phyloP scores from a whole-genome alignment of 106 monocot species.

The Phalaenopsis equestris region DNA sequence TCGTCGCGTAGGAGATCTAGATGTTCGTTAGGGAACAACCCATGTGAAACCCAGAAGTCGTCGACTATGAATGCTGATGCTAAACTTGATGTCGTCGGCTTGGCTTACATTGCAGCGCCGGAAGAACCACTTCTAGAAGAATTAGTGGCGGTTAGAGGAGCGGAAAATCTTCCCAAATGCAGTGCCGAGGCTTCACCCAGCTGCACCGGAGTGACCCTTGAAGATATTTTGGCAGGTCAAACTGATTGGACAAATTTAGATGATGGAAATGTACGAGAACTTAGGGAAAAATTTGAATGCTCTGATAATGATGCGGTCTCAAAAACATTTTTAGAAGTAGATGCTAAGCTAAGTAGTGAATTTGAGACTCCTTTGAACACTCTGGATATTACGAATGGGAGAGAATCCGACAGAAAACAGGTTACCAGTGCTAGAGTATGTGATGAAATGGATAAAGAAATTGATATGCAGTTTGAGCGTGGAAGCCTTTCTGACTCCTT shows the following conservation, averaged over 20 bases:
- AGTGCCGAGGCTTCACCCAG: background rate
- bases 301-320: constrained; percentile 13
- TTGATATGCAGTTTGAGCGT: constrained; percentile 9
- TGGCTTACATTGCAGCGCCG: constrained; percentile 9
- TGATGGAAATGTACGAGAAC: constrained; percentile 9
- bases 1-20: constrained; percentile 40
- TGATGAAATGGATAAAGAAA: constrained; percentile 18
- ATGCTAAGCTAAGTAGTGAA: constrained; percentile 25
- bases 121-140: constrained; percentile 12
- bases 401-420: constrained; percentile 33
- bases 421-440: constrained; percentile 10
- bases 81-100: constrained; percentile 7
- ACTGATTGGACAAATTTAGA: constrained; percentile 12
- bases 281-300: constrained; percentile 14
- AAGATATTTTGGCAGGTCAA: constrained; percentile 3
- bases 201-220: constrained; percentile 7
- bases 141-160: background rate
- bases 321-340: background rate
- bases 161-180: background rate
- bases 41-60: constrained; percentile 19
- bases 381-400: constrained; percentile 37
- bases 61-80: constrained; percentile 10
- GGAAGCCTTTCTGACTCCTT: constrained; percentile 14
- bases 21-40: constrained; percentile 29
- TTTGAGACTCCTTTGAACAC: constrained; percentile 16